Evolutionary conservation across 2,329 filamentous ascomycete species (phyloP).

Genomic region (Cryphonectria nitschkei): DNA sequence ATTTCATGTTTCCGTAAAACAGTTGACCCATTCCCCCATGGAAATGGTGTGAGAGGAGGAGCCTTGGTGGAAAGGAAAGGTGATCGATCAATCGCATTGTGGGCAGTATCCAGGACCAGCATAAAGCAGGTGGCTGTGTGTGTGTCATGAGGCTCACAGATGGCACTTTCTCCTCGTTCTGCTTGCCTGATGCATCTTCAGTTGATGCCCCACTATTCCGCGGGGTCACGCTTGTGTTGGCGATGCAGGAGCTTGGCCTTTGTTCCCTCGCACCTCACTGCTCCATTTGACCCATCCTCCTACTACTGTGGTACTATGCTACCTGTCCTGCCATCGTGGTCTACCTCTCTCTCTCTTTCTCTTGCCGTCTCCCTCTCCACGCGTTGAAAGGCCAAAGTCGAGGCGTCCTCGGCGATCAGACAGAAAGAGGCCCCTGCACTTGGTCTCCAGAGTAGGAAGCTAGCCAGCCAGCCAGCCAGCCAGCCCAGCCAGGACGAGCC

Average conservation of each 20-base stretch:
- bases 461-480: conserved; percentile 13
- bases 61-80: not conserved
- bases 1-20: not conserved
- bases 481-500: conserved; percentile 16
- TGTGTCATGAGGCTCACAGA: conserved; percentile 28
- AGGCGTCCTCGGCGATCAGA: not conserved
- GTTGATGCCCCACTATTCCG: conserved; percentile 19
- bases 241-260: conserved; percentile 18
- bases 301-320: not conserved
- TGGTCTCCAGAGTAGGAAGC: not conserved
- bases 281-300: not conserved
- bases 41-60: not conserved
- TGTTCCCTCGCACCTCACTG: conserved; percentile 10
- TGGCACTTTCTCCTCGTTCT: not conserved
- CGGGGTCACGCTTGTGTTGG: conserved; percentile 25
- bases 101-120: conserved; percentile 5
- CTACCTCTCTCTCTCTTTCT: not conserved
- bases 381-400: not conserved
- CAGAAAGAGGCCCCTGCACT: conserved; percentile 17
- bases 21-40: not conserved
- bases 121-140: conserved; percentile 4
- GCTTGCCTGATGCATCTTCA: not conserved
- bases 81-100: not conserved
- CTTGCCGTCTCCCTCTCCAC: not conserved
- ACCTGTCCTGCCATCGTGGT: conserved; percentile 3